phyloP scores from a whole-genome alignment of 2,329 filamentous ascomycete genomes.

The Trichoderma sp. region DNA sequence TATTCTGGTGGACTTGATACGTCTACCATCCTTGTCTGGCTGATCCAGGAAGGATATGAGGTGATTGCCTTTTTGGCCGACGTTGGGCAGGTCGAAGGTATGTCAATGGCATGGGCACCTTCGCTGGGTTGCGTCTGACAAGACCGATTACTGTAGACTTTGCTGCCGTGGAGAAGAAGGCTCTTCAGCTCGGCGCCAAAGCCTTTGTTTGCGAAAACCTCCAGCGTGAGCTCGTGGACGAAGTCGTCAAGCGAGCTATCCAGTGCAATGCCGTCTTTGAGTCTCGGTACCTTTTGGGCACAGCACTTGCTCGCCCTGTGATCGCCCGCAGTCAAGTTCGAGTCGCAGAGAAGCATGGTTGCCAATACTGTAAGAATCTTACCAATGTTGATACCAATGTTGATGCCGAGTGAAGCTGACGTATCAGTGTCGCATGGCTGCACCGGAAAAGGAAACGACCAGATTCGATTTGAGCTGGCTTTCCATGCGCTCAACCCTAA shows the following conservation, averaged over 20 bases:
- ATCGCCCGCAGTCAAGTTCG: slow-evolving; percentile 54
- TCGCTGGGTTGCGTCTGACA: too few species aligned
- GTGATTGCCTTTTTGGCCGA: slow-evolving; percentile 50
- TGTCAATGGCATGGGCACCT: neutral
- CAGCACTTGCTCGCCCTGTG: slow-evolving; percentile 52
- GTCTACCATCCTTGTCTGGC: slow-evolving; percentile 42
- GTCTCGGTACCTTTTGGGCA: slow-evolving; percentile 50
- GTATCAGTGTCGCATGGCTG: neutral
- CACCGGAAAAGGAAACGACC: neutral
- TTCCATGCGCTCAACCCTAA: slow-evolving; percentile 49
- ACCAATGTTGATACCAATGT: slow-evolving; percentile 26
- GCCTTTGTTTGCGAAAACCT: slow-evolving; percentile 58
- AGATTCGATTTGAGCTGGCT: slow-evolving; percentile 23
- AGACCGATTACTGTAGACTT: slow-evolving; percentile 47
- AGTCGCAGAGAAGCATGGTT: slow-evolving; percentile 38
- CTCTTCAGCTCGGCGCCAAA: slow-evolving; percentile 37
- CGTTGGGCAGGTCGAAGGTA: slow-evolving; percentile 58
- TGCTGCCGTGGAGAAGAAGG: slow-evolving; percentile 67
- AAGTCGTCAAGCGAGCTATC: slow-evolving; percentile 69
- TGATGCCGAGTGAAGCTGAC: neutral
- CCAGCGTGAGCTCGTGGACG: slow-evolving; percentile 63
- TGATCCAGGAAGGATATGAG: slow-evolving; percentile 30
- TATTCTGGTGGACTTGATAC: slow-evolving; percentile 38
- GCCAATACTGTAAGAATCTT: slow-evolving; percentile 28
- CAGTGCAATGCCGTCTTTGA: slow-evolving; percentile 58